Evolutionary conservation across 257 asterid genomes (phyloP), one percentile per base, ranked within the genome.

Genomic region (Gardenia jasminoides): DNA sequence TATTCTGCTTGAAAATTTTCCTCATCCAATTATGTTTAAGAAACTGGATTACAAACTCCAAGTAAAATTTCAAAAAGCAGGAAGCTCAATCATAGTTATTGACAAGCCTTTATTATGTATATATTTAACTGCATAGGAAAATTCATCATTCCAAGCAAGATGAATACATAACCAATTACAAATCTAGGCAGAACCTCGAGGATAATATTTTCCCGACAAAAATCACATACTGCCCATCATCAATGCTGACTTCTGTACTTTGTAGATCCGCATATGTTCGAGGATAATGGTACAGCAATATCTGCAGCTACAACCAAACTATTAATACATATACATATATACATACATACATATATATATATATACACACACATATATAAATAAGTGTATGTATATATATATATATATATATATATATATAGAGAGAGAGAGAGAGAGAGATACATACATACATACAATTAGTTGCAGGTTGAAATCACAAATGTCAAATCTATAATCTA

Each of bases 251-350:
- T 84, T 92, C 93, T 64, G 97, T 94, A 87, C 91, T 95, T 81
- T 89, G 97, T 73, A 93, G 85, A 88, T 93, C 97, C 75, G 90
- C 99, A 86, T 95, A 95, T 28, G 97, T 90, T 82, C 99, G 97
- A 78, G 99, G 98, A 87, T 93, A 95, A 85, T 93, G 98, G 82
- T 88, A 94, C 77, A 95, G 91, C 85, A 95, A 86, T 85, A 92
- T 95, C 88, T 97, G 88, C 81, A 92, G 81, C 99, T 95, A 83
- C 89, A 90, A 70, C 83, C 64, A 47, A 20, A 75, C n/a, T n/a
- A n/a, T n/a, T n/a, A n/a, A n/a, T n/a, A n/a, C n/a, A n/a, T n/a
- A n/a, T n/a, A n/a, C n/a, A n/a, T n/a, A n/a, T n/a, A n/a, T n/a
- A n/a, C n/a, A n/a, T n/a, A n/a, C n/a, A n/a, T n/a, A n/a, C n/a